Base-by-base conservation (phyloP, 2,329 filamentous ascomycete species). In the Pseudogymnoascus sp. region DNA sequence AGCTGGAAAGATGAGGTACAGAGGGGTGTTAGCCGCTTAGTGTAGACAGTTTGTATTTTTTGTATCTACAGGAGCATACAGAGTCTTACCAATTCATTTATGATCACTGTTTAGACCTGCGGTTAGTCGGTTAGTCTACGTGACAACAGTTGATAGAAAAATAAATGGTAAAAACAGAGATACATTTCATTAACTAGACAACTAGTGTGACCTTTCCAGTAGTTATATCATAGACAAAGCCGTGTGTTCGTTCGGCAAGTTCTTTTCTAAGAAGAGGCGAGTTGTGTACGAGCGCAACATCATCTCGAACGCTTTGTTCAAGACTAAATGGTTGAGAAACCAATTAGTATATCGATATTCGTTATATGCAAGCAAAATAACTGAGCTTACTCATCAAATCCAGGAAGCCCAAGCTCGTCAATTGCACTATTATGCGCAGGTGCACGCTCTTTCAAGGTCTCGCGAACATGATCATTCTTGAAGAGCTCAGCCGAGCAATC, bases 1-100 rank as follows among this genome's bases (percentile, higher is more conserved):
- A 9, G 74, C 74, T 1, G 85, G 84, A 0, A 83, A 83, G 73
- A 80, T 81, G 55, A 76, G 80, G 59, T 83, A 81, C 67, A 72
- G 80, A 63, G 81, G 78, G 65, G 79, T 81, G 4, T 67, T 78
- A 58, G 75, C 23, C 14, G 23, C 23, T 49, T 49, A 49, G 14
- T 5, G 12, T 11, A 12, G 43, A n/a, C 6, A 25, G 21, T 49
- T 28, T 7, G 12, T 28, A n/a, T 25, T 28, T 49, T 49, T n/a
- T n/a, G 12, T 49, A n/a, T 28, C n/a, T 28, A 28, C 28, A 28
- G 12, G 43, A 49, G 43, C 14, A 49, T 49, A 2, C 1, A 49
- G n/a, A 28, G 12, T 49, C 23, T 49, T 25, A 28, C n/a, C 2
- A 49, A 9, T 28, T 49, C 12, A 49, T 28, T 49, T 23, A 16